These are phyloP conservation scores for Aspergillus sp. DNA, from an alignment of 2,329 filamentous ascomycete species.

Conservation along the genomic window DNA sequence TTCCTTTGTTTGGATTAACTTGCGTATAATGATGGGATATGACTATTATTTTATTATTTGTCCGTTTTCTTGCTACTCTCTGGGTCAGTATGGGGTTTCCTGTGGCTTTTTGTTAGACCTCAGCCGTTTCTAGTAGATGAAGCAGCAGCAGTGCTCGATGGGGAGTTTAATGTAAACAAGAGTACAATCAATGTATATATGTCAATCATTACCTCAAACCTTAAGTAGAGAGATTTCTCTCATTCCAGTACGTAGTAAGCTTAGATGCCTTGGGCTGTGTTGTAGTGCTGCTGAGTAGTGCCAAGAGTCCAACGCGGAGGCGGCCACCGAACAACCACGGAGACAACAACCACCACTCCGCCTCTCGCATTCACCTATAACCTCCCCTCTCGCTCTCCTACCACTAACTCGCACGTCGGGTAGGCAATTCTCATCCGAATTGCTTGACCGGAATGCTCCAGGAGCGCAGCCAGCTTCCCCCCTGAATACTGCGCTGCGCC, in stretches of 20 bases:
- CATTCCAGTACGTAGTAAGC: neutral
- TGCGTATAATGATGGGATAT: constrained; percentile 35
- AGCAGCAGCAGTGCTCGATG: no score
- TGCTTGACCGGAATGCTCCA: constrained; percentile 29
- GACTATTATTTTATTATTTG: constrained; percentile 23
- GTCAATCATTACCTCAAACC: neutral
- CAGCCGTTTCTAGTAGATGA: no score
- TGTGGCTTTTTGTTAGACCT: no score
- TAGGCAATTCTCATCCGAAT: constrained; percentile 5
- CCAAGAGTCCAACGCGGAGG: constrained; percentile 16
- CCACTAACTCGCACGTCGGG: neutral
- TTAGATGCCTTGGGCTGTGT: neutral
- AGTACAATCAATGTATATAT: neutral
- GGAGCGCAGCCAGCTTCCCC: constrained; percentile 13
- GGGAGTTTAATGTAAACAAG: no score
- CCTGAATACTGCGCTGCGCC: constrained; percentile 22
- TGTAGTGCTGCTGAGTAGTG: neutral
- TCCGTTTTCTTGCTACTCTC: neutral
- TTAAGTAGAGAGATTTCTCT: neutral
- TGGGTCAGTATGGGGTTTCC: no score
- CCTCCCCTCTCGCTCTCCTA: neutral
- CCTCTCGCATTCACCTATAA: neutral
- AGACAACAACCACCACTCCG: neutral
- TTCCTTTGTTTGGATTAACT: constrained; percentile 16
- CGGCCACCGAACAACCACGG: constrained; percentile 7